Conservation (phyloP, 2,329 filamentous ascomycete species). For the Hawksworthiomyces lignivorus region DNA sequence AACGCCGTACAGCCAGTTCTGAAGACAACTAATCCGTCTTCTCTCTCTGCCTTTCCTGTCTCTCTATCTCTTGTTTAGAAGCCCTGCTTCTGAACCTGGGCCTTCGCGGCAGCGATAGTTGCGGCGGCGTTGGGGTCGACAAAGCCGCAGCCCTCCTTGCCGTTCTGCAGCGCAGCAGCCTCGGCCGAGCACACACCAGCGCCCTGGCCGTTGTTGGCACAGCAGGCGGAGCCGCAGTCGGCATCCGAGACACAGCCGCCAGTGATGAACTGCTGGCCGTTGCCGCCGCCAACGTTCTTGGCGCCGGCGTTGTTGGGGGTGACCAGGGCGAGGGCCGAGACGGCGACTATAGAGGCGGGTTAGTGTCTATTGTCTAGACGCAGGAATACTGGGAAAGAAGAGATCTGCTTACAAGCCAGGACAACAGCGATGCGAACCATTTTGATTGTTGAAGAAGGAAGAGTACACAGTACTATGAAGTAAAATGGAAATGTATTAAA, state of each 20-base stretch:
- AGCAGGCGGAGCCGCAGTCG: constrained; percentile 22
- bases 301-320: constrained; percentile 25
- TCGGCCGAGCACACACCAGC: constrained; percentile 25
- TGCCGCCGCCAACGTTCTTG: constrained; percentile 22
- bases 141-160: constrained; percentile 26
- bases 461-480: constrained; percentile 9
- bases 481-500: not conserved
- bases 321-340: constrained; percentile 19
- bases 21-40: too few relatives aligned
- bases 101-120: constrained; percentile 24
- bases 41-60: constrained; percentile 2
- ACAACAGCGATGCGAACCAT: constrained; percentile 24
- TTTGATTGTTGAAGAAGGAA: constrained; percentile 12
- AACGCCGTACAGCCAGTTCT: too few relatives aligned
- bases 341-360: constrained; percentile 22
- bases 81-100: constrained; percentile 24
- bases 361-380: not conserved
- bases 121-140: constrained; percentile 22
- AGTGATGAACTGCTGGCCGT: constrained; percentile 25
- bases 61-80: constrained; percentile 17
- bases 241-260: constrained; percentile 25
- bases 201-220: constrained; percentile 21
- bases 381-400: too few relatives aligned
- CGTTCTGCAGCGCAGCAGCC: constrained; percentile 24
- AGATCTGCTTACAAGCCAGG: constrained; percentile 19